Percentiles rank a stretch among this genome's conserved stretches.
phyloP scores from a whole-genome alignment of 1,139 yeast species.

The Debaryomyces udenii region DNA sequence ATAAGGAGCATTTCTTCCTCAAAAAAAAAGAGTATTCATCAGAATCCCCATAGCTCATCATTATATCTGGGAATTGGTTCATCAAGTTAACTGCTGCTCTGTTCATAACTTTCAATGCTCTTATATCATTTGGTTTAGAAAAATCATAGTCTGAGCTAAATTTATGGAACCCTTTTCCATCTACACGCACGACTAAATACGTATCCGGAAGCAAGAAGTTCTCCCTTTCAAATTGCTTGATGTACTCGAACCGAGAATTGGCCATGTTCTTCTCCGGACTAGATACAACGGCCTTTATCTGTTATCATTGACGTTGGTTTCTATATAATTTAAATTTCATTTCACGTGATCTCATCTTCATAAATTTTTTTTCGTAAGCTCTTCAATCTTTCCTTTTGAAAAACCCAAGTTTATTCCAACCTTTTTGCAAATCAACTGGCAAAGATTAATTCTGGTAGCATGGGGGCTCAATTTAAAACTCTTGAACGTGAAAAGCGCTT shows the following conservation, averaged over 20 bases:
- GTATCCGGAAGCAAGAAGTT: slow-evolving; percentile 76
- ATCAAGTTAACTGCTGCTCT: slow-evolving; percentile 71
- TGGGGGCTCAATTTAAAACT: slow-evolving; percentile 71
- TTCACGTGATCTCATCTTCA: slow-evolving; percentile 16
- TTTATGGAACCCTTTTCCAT: slow-evolving; percentile 92
- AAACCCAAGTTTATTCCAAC: neutral
- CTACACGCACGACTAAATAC: slow-evolving; percentile 81
- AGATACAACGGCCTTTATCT: neutral
- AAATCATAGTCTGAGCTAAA: slow-evolving; percentile 75
- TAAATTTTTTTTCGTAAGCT: slow-evolving; percentile 14
- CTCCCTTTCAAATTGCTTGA: slow-evolving; percentile 76
- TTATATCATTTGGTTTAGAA: slow-evolving; percentile 81
- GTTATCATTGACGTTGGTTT: neutral
- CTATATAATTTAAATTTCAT: neutral
- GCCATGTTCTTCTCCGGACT: slow-evolving; percentile 53
- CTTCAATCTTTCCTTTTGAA: slow-evolving; percentile 7
- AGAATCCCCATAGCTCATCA: slow-evolving; percentile 89
- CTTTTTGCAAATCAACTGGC: slow-evolving; percentile 5
- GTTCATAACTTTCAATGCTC: slow-evolving; percentile 82
- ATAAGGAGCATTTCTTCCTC: slow-evolving; percentile 60
- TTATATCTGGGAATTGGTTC: slow-evolving; percentile 66
- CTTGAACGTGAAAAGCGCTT: slow-evolving; percentile 86
- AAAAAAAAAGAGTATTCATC: slow-evolving; percentile 91
- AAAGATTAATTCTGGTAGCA: slow-evolving; percentile 13
- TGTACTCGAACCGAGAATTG: slow-evolving; percentile 82